Conservation (phyloP, 1,284 basidiomycete genomes). For the Nidula niveotomentosa region DNA sequence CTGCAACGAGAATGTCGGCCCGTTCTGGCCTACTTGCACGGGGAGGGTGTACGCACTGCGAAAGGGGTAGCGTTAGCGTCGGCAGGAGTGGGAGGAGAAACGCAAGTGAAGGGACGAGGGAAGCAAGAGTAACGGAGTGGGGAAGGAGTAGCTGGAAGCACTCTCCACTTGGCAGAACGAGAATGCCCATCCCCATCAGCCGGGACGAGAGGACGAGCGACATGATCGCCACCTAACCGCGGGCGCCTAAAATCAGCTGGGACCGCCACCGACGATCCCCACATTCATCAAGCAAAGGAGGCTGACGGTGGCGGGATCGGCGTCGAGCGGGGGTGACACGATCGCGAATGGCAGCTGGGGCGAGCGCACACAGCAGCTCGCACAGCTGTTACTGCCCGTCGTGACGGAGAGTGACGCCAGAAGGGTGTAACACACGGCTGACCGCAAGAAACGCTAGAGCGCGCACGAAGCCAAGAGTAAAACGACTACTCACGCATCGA, state of each 20-base stretch:
- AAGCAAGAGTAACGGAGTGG: neutral
- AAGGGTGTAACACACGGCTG: constrained; percentile 4
- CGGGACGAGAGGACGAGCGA: neutral
- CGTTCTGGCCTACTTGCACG: constrained; percentile 44
- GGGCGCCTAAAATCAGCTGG: too few species aligned
- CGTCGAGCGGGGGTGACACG: too few species aligned
- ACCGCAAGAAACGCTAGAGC: constrained; percentile 4
- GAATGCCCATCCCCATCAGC: neutral
- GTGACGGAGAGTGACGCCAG: neutral
- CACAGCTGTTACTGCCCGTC: neutral
- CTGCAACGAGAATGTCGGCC: constrained; percentile 57
- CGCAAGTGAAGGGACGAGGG: neutral
- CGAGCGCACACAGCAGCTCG: neutral
- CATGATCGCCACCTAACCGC: too few species aligned
- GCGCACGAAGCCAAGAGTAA: neutral
- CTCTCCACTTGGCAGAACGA: neutral
- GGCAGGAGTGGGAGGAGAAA: neutral
- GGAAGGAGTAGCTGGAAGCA: neutral
- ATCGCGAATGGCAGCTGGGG: too few species aligned
- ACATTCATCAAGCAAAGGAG: too few species aligned
- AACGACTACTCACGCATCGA: constrained; percentile 42
- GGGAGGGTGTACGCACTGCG: constrained; percentile 64
- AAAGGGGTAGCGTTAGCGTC: neutral
- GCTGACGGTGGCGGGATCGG: too few species aligned
- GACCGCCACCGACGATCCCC: too few species aligned